Evolutionary conservation across 495 filamentous ascomycete genomes (phyloP).

Genomic region (Cladorrhinum samala): DNA sequence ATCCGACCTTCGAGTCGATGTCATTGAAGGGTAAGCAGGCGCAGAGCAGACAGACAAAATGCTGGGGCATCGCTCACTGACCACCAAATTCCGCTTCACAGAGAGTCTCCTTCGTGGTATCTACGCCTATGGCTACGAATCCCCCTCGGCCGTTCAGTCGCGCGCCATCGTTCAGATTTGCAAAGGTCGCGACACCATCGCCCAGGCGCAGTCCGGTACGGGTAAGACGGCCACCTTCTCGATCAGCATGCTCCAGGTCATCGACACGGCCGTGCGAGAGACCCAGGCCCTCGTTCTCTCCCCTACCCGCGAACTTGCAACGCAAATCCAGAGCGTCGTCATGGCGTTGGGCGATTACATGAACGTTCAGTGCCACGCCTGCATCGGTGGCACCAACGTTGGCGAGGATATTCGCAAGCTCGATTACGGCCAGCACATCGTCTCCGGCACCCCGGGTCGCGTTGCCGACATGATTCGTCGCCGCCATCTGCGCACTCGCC

Average conservation of each 20-base stretch:
- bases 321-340: slow-evolving; percentile 98
- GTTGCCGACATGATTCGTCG: slow-evolving; percentile 99
- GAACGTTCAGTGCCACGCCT: slow-evolving; percentile 98
- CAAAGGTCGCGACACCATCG: slow-evolving; percentile 97
- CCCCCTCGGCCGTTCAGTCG: slow-evolving; percentile 92
- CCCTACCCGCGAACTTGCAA: slow-evolving; percentile 94
- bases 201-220: slow-evolving; percentile 98
- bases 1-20: slow-evolving; percentile 53
- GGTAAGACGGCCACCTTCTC: slow-evolving; percentile 99
- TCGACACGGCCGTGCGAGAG: slow-evolving; percentile 87
- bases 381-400: slow-evolving; percentile 97
- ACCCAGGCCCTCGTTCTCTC: slow-evolving; percentile 95
- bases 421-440: slow-evolving; percentile 90
- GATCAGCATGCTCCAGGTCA: slow-evolving; percentile 95
- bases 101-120: slow-evolving; percentile 94
- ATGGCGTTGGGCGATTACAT: slow-evolving; percentile 99
- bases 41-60: not conserved
- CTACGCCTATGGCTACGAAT: slow-evolving; percentile 98
- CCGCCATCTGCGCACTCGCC: slow-evolving; percentile 83
- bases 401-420: slow-evolving; percentile 97
- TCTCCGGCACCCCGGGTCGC: slow-evolving; percentile 94
- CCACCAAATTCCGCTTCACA: slow-evolving; percentile 10
- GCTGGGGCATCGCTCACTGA: not conserved
- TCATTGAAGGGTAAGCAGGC: slow-evolving; percentile 57
- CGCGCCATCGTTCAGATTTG: slow-evolving; percentile 98